Evolutionary conservation across 257 asterid genomes (phyloP).

Genomic region (Fraxinus anomala): DNA sequence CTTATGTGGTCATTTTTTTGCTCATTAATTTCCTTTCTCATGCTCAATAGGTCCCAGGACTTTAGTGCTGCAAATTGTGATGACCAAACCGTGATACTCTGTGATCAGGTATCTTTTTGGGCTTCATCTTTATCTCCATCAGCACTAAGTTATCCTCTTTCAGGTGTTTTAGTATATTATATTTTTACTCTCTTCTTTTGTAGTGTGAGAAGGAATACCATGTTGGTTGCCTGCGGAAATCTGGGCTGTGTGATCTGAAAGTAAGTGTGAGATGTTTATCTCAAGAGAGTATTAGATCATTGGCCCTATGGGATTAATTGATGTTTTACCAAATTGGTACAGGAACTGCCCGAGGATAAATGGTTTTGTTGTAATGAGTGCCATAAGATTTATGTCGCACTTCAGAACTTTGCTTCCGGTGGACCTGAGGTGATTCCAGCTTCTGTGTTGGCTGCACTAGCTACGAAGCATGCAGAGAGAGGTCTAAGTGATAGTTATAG

Average conservation of each 20-base stretch:
- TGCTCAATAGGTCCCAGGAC: conserved; percentile 70
- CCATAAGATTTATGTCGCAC: conserved; percentile 59
- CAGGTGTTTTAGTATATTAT: conserved; percentile 11
- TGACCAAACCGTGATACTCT: conserved; percentile 85
- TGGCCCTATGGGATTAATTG: conserved; percentile 21
- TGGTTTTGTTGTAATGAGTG: conserved; percentile 95
- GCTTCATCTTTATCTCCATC: neutral
- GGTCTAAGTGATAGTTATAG: conserved; percentile 43
- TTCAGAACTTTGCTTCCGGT: conserved; percentile 53
- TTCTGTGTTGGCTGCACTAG: conserved; percentile 50
- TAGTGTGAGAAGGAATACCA: conserved; percentile 99
- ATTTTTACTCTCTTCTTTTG: conserved; percentile 21
- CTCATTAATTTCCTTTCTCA: conserved; percentile 25
- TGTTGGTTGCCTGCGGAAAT: conserved; percentile 90
- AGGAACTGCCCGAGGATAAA: conserved; percentile 96
- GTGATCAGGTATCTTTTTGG: conserved; percentile 69
- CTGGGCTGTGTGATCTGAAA: conserved; percentile 81
- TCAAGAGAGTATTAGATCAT: conserved; percentile 10
- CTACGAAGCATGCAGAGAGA: conserved; percentile 52
- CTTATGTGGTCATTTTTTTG: neutral
- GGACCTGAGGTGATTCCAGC: conserved; percentile 71
- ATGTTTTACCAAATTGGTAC: conserved; percentile 33
- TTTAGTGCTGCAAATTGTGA: conserved; percentile 92
- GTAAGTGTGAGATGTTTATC: conserved; percentile 42
- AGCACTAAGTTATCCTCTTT: conserved; percentile 1